Evolutionary conservation across 805 yeast species (phyloP).

Genomic region (Zygosaccharomyces gambellarensis): DNA sequence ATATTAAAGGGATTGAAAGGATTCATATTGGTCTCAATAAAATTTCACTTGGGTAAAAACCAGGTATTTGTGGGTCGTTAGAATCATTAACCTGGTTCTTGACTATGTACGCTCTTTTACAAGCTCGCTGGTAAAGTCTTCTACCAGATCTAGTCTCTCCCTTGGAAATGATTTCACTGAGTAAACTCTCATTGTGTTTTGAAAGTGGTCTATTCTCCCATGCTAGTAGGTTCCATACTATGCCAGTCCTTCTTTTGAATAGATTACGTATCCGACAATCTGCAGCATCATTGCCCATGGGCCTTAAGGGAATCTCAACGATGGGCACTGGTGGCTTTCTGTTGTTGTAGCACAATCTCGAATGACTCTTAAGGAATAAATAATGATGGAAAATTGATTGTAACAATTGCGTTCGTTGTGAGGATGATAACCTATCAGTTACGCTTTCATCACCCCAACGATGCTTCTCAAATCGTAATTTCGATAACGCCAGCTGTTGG

Average conservation of each 20-base stretch:
- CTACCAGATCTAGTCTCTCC: conserved; percentile 9
- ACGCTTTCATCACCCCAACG: conserved; percentile 11
- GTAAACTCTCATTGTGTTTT: conserved; percentile 9
- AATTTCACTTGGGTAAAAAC: conserved; percentile 7
- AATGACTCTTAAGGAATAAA: conserved; percentile 17
- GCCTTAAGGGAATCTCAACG: conserved; percentile 23
- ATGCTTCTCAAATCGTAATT: conserved; percentile 11
- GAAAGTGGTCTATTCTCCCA: conserved; percentile 19
- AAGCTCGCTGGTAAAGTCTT: conserved; percentile 19
- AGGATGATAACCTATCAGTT: conserved; percentile 5
- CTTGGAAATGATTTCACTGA: conserved; percentile 12
- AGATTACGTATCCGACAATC: conserved; percentile 18
- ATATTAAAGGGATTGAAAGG: too few relatives aligned
- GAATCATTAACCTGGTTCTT: conserved; percentile 1
- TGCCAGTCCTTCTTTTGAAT: conserved; percentile 16
- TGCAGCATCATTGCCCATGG: conserved; percentile 21
- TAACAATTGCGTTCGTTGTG: conserved; percentile 10
- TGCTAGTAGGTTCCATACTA: conserved; percentile 19
- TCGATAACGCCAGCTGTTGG: conserved; percentile 9
- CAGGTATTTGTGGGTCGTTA: neutral
- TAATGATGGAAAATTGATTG: conserved; percentile 19
- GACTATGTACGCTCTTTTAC: conserved; percentile 18
- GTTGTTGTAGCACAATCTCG: conserved; percentile 17
- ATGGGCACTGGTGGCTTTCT: conserved; percentile 20
- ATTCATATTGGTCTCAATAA: conserved; percentile 5